Conservation (phyloP, 116 monocot genomes). For the Dioscorea cayenensis region DNA sequence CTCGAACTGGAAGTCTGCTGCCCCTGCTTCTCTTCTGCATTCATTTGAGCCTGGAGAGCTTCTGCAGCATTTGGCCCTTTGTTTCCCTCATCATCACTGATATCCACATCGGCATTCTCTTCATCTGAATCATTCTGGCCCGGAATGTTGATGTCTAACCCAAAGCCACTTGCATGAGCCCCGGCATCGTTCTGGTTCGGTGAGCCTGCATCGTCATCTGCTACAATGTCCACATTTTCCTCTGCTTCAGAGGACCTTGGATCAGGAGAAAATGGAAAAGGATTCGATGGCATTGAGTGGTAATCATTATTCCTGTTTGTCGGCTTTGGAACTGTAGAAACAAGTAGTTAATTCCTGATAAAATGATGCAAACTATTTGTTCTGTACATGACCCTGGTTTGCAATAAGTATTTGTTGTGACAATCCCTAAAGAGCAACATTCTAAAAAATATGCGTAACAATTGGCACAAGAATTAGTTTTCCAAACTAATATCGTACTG, state of each 20-base stretch:
- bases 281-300: constrained; percentile 16
- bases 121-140: constrained; percentile 52
- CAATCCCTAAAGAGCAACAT: too few species aligned
- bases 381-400: too few species aligned
- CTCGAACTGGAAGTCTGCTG: constrained; percentile 51
- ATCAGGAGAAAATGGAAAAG: constrained; percentile 22
- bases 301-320: constrained; percentile 18
- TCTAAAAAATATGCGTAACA: too few species aligned
- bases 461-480: too few species aligned
- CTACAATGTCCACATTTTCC: constrained; percentile 44
- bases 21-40: constrained; percentile 35
- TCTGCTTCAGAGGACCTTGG: constrained; percentile 29
- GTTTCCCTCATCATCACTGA: constrained; percentile 46
- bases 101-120: constrained; percentile 80
- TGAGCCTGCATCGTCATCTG: constrained; percentile 38
- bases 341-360: not conserved
- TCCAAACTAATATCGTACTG: too few species aligned
- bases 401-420: too few species aligned
- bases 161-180: constrained; percentile 2
- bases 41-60: constrained; percentile 62
- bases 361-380: not conserved
- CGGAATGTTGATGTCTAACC: constrained; percentile 47
- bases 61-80: constrained; percentile 68
- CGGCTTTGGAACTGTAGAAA: constrained; percentile 35
- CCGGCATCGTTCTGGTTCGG: constrained; percentile 12